Conservation (phyloP, 768 basidiomycete species). For the Naganishia antarctica region DNA sequence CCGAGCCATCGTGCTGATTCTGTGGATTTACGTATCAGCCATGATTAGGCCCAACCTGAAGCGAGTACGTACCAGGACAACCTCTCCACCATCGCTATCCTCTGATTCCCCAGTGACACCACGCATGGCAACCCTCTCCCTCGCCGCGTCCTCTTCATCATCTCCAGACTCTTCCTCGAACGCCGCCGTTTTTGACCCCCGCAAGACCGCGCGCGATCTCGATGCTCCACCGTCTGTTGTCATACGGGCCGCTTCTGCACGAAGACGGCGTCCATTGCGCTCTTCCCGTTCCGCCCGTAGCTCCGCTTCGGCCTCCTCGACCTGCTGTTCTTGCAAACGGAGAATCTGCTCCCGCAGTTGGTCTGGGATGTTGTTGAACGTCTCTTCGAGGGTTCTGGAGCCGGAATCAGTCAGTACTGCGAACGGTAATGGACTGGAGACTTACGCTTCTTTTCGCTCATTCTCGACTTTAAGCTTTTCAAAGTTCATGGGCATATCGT, state of each 20-base stretch:
- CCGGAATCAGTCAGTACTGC: background rate
- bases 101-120: constrained; percentile 17
- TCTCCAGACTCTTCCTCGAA: constrained; percentile 57
- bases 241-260: constrained; percentile 34
- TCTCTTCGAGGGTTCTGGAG: constrained; percentile 13
- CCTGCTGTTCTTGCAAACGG: constrained; percentile 67
- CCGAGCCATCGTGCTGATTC: background rate
- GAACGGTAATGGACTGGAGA: too few species aligned
- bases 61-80: background rate
- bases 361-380: constrained; percentile 53
- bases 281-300: constrained; percentile 44
- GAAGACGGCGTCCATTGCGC: constrained; percentile 28
- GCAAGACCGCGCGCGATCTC: background rate
- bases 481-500: constrained; percentile 66
- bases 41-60: background rate
- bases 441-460: constrained; percentile 53
- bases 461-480: constrained; percentile 60
- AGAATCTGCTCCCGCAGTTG: constrained; percentile 80
- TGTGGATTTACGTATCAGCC: background rate
- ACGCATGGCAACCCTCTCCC: constrained; percentile 25
- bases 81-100: constrained; percentile 23
- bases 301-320: constrained; percentile 57
- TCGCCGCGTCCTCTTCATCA: constrained; percentile 28
- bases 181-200: constrained; percentile 42
- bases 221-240: background rate